These are phyloP conservation scores for Aspergillus coremiiformis DNA, from an alignment of 495 filamentous ascomycete species.

Conservation along the genomic window DNA sequence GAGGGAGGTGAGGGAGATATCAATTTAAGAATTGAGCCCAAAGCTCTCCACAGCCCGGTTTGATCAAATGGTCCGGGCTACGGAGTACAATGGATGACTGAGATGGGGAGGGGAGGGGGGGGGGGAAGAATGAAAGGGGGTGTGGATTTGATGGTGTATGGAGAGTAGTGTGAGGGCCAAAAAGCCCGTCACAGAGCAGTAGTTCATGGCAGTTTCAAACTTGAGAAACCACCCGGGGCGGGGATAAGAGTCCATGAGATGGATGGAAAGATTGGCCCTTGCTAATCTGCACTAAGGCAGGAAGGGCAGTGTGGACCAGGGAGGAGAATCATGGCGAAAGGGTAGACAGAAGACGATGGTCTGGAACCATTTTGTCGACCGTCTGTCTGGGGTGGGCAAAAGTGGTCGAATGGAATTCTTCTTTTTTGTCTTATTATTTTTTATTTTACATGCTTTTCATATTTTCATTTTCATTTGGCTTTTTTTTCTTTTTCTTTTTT, in stretches of 20 bases:
- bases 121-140: no score
- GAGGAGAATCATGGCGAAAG: neutral
- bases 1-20: slow-evolving; percentile 5
- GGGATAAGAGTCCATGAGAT: slow-evolving; percentile 1
- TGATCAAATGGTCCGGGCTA: slow-evolving; percentile 6
- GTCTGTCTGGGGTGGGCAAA: neutral
- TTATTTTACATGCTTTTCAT: neutral
- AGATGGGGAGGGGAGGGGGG: no score
- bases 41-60: slow-evolving; percentile 10
- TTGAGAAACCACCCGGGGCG: slow-evolving; percentile 5
- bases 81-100: slow-evolving; percentile 2
- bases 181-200: slow-evolving; percentile 14
- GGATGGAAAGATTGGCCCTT: neutral
- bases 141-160: neutral
- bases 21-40: slow-evolving; percentile 4
- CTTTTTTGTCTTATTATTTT: neutral
- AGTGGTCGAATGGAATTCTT: neutral
- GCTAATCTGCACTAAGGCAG: neutral
- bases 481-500: neutral
- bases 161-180: slow-evolving; percentile 2
- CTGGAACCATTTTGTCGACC: slow-evolving; percentile 1
- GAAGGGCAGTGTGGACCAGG: neutral
- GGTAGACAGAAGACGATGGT: neutral
- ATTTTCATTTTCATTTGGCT: neutral
- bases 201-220: slow-evolving; percentile 11